Evolutionary conservation across 2,329 filamentous ascomycete genomes (phyloP).

Genomic region (Venturia asperata): DNA sequence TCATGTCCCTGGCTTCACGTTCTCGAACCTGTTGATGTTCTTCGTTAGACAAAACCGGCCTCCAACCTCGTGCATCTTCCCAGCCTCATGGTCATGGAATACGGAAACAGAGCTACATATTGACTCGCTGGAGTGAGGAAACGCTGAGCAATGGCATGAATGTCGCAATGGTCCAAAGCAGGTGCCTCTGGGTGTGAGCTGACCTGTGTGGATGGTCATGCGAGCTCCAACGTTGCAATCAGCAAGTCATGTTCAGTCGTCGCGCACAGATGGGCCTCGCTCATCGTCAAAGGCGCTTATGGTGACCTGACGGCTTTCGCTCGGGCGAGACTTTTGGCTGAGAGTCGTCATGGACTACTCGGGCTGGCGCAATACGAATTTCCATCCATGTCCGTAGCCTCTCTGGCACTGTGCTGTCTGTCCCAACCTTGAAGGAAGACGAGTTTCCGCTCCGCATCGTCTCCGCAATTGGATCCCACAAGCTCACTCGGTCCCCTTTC

Average conservation of each 20-base stretch:
- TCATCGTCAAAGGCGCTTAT: constrained; percentile 2
- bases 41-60: no score
- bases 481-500: not conserved
- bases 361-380: constrained; percentile 1
- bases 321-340: constrained; percentile 6
- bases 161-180: no score
- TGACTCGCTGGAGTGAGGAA: not conserved
- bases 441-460: not conserved
- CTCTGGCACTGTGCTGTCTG: no score
- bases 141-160: not conserved
- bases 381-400: not conserved
- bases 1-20: constrained; percentile 6
- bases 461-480: not conserved
- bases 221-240: not conserved
- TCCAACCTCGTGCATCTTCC: no score
- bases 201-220: not conserved
- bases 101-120: not conserved
- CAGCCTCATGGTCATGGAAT: not conserved
- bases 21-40: constrained; percentile 1
- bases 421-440: not conserved
- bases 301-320: not conserved
- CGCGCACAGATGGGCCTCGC: not conserved
- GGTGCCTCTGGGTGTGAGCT: not conserved
- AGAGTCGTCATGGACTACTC: constrained; percentile 12
- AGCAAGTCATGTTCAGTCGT: not conserved